These are phyloP conservation scores for Penicillium longicatenatum DNA, from an alignment of 495 filamentous ascomycete genomes.

Conservation along the genomic window DNA sequence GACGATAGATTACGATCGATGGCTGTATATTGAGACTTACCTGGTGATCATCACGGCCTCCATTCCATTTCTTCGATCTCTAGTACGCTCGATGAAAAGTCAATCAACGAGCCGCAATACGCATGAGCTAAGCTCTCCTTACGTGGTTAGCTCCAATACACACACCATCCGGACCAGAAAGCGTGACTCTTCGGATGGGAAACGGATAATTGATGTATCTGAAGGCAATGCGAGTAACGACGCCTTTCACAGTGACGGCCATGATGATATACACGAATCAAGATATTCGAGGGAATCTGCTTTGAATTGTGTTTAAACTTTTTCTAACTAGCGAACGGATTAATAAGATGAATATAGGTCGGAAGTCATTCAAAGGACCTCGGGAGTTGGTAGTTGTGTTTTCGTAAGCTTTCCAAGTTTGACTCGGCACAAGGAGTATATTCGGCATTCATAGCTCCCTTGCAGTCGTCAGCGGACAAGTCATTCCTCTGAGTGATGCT, in stretches of 20 bases:
- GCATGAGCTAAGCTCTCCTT: constrained; percentile 19
- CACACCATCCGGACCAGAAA: constrained; percentile 7
- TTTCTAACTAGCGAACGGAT: neutral
- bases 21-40: constrained; percentile 35
- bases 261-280: constrained; percentile 8
- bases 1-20: constrained; percentile 30
- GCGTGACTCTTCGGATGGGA: constrained; percentile 17
- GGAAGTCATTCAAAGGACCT: neutral
- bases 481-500: neutral
- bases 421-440: too few relatives aligned
- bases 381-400: neutral
- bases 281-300: constrained; percentile 9
- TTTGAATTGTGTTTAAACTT: constrained; percentile 12
- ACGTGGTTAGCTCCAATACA: constrained; percentile 8
- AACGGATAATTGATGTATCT: constrained; percentile 12
- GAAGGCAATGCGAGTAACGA: constrained; percentile 17
- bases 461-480: neutral
- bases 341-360: neutral
- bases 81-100: constrained; percentile 15
- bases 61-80: constrained; percentile 30
- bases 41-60: constrained; percentile 38
- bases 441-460: neutral
- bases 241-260: constrained; percentile 7
- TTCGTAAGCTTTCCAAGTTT: too few relatives aligned
- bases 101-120: constrained; percentile 14